A percentile compares a stretch with the other conserved stretches of the same genome.
Conservation (phyloP, 768 basidiomycete species). For the Boletus bicolor region DNA sequence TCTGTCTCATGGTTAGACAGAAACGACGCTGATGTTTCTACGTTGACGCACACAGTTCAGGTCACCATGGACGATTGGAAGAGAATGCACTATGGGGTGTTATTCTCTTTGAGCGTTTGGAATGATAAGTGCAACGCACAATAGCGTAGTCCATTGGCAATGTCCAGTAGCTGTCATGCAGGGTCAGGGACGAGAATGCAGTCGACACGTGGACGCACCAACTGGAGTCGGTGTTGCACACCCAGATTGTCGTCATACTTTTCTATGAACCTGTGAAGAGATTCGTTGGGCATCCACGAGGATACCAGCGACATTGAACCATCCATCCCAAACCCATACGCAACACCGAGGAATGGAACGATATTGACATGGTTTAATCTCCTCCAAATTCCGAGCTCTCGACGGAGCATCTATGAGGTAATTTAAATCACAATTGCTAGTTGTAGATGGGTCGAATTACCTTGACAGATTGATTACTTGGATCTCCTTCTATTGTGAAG, state of each 20-base stretch:
- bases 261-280: slow-evolving; percentile 19
- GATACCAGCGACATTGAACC: not conserved
- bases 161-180: not conserved
- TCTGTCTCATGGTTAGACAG: slow-evolving; percentile 5
- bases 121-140: not conserved
- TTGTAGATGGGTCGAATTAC: not conserved
- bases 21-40: not conserved
- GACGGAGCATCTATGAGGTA: not conserved
- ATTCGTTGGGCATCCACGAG: not conserved
- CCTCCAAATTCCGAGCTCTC: slow-evolving; percentile 5
- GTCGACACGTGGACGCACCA: not conserved
- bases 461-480: not conserved
- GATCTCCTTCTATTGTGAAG: too few relatives aligned
- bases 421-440: too few relatives aligned
- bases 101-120: not conserved
- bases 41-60: slow-evolving; percentile 1
- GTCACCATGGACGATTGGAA: slow-evolving; percentile 8
- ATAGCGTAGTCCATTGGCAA: not conserved
- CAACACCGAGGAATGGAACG: slow-evolving; percentile 8
- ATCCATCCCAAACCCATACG: not conserved
- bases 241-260: not conserved
- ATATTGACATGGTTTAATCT: slow-evolving; percentile 4
- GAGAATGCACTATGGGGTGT: slow-evolving; percentile 7
- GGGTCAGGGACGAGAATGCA: not conserved
- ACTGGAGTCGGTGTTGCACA: not conserved